Percentiles rank a stretch among this genome's conserved stretches.
These are phyloP conservation scores for Curvularia verruculosa DNA, from an alignment of 2,329 filamentous ascomycete genomes.

Conservation along the genomic window DNA sequence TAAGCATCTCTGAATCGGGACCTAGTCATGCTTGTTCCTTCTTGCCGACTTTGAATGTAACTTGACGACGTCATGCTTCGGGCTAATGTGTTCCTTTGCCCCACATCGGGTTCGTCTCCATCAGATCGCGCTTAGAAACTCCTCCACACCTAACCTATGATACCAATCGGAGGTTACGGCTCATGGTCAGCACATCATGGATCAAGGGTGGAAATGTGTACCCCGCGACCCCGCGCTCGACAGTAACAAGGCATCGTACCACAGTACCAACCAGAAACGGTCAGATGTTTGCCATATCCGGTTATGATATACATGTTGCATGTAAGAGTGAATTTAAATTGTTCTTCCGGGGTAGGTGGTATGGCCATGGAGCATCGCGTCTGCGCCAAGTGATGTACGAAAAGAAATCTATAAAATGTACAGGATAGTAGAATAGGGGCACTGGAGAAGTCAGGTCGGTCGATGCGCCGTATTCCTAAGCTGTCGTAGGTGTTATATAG, in stretches of 20 bases:
- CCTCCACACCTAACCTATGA: slow-evolving; percentile 1
- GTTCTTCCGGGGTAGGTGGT: slow-evolving; percentile 3
- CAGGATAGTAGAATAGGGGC: background rate
- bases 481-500: background rate
- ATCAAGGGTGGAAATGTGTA: slow-evolving; percentile 15
- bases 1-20: background rate
- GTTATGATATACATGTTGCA: slow-evolving; percentile 10
- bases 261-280: slow-evolving; percentile 8
- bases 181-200: slow-evolving; percentile 6
- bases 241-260: slow-evolving; percentile 5
- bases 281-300: slow-evolving; percentile 2
- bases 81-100: slow-evolving; percentile 1
- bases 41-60: slow-evolving; percentile 1
- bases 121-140: slow-evolving; percentile 2
- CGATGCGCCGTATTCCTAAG: background rate
- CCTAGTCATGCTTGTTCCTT: background rate
- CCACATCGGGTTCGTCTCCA: background rate
- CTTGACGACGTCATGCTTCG: slow-evolving; percentile 5
- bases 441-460: background rate
- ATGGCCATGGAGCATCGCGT: slow-evolving; percentile 10
- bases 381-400: slow-evolving; percentile 13
- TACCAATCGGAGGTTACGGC: slow-evolving; percentile 6
- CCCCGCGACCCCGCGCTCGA: slow-evolving; percentile 21
- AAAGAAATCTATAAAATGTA: slow-evolving; percentile 19
- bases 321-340: background rate